Evolutionary conservation across 2,329 filamentous ascomycete genomes (phyloP).

Genomic region (Conoideocrella luteorostrata): DNA sequence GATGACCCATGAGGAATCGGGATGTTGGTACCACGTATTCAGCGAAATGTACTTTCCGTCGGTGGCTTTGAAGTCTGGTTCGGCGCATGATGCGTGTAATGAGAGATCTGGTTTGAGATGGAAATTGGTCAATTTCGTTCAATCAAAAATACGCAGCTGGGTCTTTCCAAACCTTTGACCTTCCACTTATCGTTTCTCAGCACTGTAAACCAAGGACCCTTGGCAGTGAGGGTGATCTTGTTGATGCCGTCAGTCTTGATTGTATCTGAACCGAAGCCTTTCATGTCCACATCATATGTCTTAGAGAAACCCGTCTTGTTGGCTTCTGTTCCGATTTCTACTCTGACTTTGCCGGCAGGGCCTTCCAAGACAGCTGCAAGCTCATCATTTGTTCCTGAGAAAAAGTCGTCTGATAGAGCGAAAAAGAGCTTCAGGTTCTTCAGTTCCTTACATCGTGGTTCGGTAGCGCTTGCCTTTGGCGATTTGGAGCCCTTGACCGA

Average conservation of each 20-base stretch:
- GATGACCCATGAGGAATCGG: no score
- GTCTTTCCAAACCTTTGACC: conserved; percentile 1
- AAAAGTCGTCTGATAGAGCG: background rate
- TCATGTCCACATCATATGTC: background rate
- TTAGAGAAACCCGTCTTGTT: background rate
- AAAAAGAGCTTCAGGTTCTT: no score
- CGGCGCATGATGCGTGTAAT: background rate
- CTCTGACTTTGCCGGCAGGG: background rate
- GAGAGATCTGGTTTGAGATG: background rate
- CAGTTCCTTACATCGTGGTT: no score
- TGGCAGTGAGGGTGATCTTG: background rate
- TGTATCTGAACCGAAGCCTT: background rate
- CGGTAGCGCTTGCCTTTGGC: no score
- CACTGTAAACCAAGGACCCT: background rate
- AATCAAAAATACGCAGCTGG: no score
- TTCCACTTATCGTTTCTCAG: background rate
- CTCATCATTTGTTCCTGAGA: background rate
- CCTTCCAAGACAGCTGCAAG: background rate
- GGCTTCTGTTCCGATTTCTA: background rate
- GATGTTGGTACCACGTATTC: background rate
- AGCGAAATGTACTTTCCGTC: background rate
- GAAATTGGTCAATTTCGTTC: background rate
- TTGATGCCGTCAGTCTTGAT: background rate
- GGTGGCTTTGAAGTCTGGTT: background rate
- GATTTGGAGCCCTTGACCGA: no score